These are phyloP conservation scores for Fusarium sp. DNA, from an alignment of 2,329 filamentous ascomycete species.

Conservation along the genomic window DNA sequence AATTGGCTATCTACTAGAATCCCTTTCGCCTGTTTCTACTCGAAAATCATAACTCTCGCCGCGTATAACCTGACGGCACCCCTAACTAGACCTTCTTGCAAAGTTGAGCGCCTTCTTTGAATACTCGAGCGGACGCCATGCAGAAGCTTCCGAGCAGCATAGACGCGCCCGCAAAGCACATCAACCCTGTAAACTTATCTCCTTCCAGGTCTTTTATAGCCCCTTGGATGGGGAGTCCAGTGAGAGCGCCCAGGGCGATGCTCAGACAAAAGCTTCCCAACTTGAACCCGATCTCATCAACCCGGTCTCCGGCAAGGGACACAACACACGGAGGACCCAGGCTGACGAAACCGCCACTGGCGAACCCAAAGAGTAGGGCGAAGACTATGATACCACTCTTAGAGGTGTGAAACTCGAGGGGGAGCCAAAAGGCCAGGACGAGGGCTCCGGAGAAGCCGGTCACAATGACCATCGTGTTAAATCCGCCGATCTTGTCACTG, in stretches of 20 bases:
- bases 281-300: background rate
- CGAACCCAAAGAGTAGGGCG: background rate
- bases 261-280: background rate
- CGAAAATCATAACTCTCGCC: too few relatives aligned
- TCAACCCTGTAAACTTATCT: background rate
- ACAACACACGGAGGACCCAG: background rate
- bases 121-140: background rate
- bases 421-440: background rate
- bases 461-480: background rate
- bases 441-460: background rate
- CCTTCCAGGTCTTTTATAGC: background rate
- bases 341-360: background rate
- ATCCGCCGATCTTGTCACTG: background rate
- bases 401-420: background rate
- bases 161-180: background rate
- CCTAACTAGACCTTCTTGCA: background rate
- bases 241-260: background rate
- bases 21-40: too few relatives aligned
- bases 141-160: background rate
- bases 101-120: background rate
- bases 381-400: background rate
- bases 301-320: background rate
- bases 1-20: background rate
- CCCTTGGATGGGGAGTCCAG: background rate
- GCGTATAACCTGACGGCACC: too few relatives aligned